Evolutionary conservation across 805 yeast species (phyloP).

Genomic region (Sungouiella blattae): DNA sequence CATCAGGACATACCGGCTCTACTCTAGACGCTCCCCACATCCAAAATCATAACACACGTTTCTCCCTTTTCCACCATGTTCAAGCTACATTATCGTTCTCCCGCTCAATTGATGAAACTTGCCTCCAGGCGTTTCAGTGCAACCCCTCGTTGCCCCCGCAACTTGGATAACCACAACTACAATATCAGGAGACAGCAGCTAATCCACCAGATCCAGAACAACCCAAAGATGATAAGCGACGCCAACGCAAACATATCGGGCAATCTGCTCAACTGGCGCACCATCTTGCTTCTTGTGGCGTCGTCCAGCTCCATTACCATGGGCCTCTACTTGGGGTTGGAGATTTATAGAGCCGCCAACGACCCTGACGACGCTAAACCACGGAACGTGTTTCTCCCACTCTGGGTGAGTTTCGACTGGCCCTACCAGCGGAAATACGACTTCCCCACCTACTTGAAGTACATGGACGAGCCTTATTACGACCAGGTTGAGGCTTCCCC

Average conservation of each 20-base stretch:
- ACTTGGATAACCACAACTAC: neutral
- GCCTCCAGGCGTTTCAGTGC: too few relatives aligned
- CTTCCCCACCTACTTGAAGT: conserved; percentile 25
- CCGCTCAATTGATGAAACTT: too few relatives aligned
- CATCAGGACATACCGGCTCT: too few relatives aligned
- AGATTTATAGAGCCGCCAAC: conserved; percentile 12
- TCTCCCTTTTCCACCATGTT: too few relatives aligned
- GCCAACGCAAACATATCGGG: conserved; percentile 1
- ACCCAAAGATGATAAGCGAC: conserved; percentile 6
- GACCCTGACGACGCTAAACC: conserved; percentile 5
- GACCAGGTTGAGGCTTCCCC: conserved; percentile 9
- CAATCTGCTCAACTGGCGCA: conserved; percentile 17
- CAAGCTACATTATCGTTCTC: too few relatives aligned
- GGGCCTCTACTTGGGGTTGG: conserved; percentile 19
- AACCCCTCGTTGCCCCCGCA: neutral
- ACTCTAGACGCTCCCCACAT: too few relatives aligned
- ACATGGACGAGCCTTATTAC: conserved; percentile 22
- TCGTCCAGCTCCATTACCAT: conserved; percentile 23
- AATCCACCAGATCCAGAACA: conserved; percentile 9
- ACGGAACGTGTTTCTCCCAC: conserved; percentile 19
- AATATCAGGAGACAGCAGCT: conserved; percentile 2
- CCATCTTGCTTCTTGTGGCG: conserved; percentile 17
- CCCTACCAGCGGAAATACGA: conserved; percentile 19
- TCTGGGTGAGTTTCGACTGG: conserved; percentile 28
- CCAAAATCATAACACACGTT: too few relatives aligned